These are phyloP conservation scores for Vigna trinervia DNA, from an alignment of 306 rosid genomes.

Conservation along the genomic window DNA sequence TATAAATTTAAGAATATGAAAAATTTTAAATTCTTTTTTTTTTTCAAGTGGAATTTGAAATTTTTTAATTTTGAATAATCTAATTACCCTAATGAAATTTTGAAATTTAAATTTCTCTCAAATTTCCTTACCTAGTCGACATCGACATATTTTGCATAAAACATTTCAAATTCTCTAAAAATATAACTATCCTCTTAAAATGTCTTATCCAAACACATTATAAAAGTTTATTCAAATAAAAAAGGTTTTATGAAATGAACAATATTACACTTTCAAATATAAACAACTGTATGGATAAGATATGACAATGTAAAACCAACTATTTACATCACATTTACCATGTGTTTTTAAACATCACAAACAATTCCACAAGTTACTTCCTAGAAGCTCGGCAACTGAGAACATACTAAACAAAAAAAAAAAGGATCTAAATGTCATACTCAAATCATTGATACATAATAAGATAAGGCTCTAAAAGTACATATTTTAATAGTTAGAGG, in stretches of 20 bases:
- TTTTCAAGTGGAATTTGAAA: too few species aligned
- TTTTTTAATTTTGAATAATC: too few species aligned
- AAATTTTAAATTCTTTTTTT: too few species aligned
- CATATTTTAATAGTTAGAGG: conserved; percentile 47
- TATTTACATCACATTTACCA: conserved; percentile 12
- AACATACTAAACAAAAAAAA: neutral
- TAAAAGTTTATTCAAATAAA: neutral
- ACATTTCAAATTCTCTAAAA: too few species aligned
- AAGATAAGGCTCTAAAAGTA: conserved; percentile 8
- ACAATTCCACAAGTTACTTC: conserved; percentile 39
- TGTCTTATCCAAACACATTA: too few species aligned
- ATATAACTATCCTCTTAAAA: too few species aligned
- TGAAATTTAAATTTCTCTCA: too few species aligned
- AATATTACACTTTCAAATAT: neutral
- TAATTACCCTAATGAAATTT: too few species aligned
- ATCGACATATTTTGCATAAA: too few species aligned
- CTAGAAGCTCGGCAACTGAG: conserved; percentile 31
- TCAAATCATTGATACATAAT: conserved; percentile 36
- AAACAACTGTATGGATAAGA: neutral
- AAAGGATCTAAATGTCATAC: conserved; percentile 28
- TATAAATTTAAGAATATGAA: too few species aligned
- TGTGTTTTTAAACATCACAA: conserved; percentile 7
- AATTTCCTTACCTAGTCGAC: too few species aligned
- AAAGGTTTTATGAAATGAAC: neutral
- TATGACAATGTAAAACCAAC: conserved; percentile 17